Evolutionary conservation across 768 basidiomycete genomes (phyloP).

Genomic region (Mycena epipterygia): DNA sequence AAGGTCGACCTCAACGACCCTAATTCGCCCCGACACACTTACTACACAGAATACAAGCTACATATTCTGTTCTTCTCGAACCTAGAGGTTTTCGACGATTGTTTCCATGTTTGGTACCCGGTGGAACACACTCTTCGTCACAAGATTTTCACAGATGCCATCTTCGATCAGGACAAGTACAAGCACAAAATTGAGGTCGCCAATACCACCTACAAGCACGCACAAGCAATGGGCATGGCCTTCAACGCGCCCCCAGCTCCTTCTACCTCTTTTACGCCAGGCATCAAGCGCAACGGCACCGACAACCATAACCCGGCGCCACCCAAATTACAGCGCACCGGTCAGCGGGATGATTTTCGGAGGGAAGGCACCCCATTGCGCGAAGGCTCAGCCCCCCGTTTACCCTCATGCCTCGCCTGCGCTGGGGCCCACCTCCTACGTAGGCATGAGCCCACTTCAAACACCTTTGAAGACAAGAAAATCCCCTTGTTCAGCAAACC

Average conservation of each 20-base stretch:
- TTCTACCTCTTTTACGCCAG: background rate
- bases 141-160: background rate
- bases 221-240: background rate
- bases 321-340: background rate
- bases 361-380: background rate
- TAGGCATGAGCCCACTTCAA: background rate
- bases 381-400: background rate
- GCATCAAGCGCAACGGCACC: background rate
- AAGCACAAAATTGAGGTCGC: too few relatives aligned
- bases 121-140: background rate
- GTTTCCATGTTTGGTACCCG: background rate
- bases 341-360: background rate
- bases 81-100: background rate
- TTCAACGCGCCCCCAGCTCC: background rate
- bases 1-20: background rate
- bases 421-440: background rate
- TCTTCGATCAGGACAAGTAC: background rate
- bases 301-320: background rate
- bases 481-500: slow-evolving; percentile 16
- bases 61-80: background rate
- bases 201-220: background rate
- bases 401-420: slow-evolving; percentile 23
- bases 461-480: slow-evolving; percentile 15
- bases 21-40: background rate
- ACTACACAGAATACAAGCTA: background rate